phyloP scores from a whole-genome alignment of 768 basidiomycete species.

The Trichaptum fuscoviolaceum region DNA sequence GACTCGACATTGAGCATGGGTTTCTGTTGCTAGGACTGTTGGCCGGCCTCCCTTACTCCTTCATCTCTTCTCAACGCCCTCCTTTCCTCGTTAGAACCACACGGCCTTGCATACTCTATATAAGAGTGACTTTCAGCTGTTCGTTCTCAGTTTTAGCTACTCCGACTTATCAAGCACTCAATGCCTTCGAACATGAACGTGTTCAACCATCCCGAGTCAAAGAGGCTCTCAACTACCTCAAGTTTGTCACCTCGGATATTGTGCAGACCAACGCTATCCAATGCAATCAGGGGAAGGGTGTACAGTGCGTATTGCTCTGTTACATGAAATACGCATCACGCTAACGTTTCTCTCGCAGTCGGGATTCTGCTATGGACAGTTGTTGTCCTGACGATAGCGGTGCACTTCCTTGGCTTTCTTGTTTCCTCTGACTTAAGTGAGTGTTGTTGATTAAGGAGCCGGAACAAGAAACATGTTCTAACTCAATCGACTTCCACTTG shows the following conservation, averaged over 20 bases:
- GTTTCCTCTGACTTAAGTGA: conserved; percentile 76
- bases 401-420: conserved; percentile 67
- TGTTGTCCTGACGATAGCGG: conserved; percentile 76
- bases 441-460: conserved; percentile 20
- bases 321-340: not conserved
- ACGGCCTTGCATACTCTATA: not conserved
- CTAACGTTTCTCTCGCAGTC: conserved; percentile 33
- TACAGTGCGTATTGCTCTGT: conserved; percentile 45
- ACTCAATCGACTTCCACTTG: conserved; percentile 45
- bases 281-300: conserved; percentile 57
- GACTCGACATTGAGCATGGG: not conserved
- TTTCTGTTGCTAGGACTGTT: not conserved
- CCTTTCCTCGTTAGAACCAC: too few relatives aligned
- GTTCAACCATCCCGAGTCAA: not conserved
- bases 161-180: not conserved
- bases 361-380: conserved; percentile 68
- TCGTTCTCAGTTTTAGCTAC: not conserved
- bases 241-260: conserved; percentile 8
- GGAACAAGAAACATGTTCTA: not conserved
- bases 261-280: conserved; percentile 69
- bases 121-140: not conserved
- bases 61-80: not conserved
- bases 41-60: not conserved
- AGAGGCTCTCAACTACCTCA: conserved; percentile 18
- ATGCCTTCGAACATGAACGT: not conserved